A percentile compares a stretch with the other conserved stretches of the same genome.
These are phyloP conservation scores for Linnemannia exigua DNA, from an alignment of 192 early-diverging fungal species.

Conservation along the genomic window DNA sequence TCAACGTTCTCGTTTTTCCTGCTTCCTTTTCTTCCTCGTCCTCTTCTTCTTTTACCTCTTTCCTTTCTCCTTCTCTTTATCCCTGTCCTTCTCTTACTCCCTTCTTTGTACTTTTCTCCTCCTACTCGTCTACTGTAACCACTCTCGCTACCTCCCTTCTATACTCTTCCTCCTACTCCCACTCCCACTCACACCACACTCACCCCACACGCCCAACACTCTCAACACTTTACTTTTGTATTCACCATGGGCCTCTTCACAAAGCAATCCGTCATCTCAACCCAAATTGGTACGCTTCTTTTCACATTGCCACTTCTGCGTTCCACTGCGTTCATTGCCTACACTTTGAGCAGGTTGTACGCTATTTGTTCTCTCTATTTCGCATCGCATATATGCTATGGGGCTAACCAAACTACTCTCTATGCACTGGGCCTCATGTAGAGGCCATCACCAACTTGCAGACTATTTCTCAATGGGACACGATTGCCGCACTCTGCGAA, in stretches of 20 bases:
- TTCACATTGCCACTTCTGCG: no score
- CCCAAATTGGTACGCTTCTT: conserved; percentile 43
- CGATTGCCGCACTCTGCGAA: conserved; percentile 34
- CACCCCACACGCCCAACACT: not conserved
- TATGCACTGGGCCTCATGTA: not conserved
- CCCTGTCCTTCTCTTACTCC: not conserved
- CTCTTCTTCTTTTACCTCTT: not conserved
- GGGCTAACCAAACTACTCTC: not conserved
- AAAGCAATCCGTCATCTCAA: conserved; percentile 45
- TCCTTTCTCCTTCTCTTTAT: not conserved
- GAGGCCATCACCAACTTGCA: conserved; percentile 37
- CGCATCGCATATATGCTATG: not conserved
- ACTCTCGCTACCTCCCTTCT: not conserved
- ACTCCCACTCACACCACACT: not conserved
- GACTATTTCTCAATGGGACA: conserved; percentile 45
- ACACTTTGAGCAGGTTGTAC: not conserved
- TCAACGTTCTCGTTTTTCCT: not conserved
- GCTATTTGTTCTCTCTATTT: not conserved
- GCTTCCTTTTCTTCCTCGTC: not conserved
- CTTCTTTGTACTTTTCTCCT: not conserved
- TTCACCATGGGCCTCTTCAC: conserved; percentile 45
- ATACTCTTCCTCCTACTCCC: not conserved
- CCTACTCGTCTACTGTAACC: not conserved
- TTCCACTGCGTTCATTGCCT: no score
- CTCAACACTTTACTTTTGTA: not conserved